Percentiles rank a stretch among this genome's conserved stretches.
Conservation (phyloP, 1,284 basidiomycete species). For the Afroboletus lepidellus region DNA sequence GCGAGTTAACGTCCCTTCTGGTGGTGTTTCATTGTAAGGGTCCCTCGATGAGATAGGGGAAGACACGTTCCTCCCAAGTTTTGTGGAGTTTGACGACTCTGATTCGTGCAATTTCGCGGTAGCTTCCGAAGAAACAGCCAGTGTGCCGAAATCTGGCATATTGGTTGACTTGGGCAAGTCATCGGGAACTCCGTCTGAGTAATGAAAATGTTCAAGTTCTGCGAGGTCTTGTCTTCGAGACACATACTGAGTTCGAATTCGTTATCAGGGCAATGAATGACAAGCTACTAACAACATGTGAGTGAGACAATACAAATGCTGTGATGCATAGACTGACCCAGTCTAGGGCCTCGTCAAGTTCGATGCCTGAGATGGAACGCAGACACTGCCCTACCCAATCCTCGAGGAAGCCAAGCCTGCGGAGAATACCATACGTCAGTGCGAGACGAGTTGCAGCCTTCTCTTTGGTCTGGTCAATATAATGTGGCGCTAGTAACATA, state of each 20-base stretch:
- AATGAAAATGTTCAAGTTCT: conserved; percentile 7
- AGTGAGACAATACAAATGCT: conserved; percentile 3
- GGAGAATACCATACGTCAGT: conserved; percentile 80
- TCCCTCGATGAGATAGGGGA: conserved; percentile 36
- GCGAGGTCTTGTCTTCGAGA: neutral
- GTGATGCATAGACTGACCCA: conserved; percentile 61
- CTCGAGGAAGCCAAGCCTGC: conserved; percentile 80
- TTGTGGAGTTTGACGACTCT: conserved; percentile 11
- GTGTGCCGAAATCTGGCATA: conserved; percentile 1
- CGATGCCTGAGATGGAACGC: conserved; percentile 57
- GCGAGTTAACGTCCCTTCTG: conserved; percentile 12
- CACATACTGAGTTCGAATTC: conserved; percentile 48
- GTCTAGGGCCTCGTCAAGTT: conserved; percentile 89
- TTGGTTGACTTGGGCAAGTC: conserved; percentile 6
- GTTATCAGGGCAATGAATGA: conserved; percentile 63
- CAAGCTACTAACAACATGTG: conserved; percentile 54
- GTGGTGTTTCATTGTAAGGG: conserved; percentile 9
- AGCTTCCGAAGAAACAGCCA: conserved; percentile 1
- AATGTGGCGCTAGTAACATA: conserved; percentile 34
- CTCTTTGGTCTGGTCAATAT: conserved; percentile 59
- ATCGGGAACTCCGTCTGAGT: conserved; percentile 10
- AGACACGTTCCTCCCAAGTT: conserved; percentile 39
- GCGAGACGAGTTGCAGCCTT: conserved; percentile 74
- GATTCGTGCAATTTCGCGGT: neutral
- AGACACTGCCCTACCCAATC: conserved; percentile 72